These are phyloP conservation scores for Alternaria novae-zelandiae DNA, from an alignment of 2,329 filamentous ascomycete genomes.

Conservation along the genomic window DNA sequence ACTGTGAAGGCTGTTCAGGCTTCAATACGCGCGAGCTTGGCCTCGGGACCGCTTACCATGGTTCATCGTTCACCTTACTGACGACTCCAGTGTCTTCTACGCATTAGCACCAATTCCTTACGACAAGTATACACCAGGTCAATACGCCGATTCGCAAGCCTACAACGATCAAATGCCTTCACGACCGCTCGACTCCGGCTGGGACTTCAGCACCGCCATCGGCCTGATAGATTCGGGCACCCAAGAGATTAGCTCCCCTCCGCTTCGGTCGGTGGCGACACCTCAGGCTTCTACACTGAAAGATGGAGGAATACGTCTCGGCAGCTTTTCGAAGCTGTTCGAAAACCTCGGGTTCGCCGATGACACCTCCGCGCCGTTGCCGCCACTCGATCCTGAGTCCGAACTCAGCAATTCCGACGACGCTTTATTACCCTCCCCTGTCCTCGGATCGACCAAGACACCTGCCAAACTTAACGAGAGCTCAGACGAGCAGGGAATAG, in stretches of 20 bases:
- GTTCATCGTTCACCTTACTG: constrained; percentile 14
- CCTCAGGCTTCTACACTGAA: constrained; percentile 6
- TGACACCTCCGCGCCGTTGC: constrained; percentile 20
- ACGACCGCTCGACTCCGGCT: constrained; percentile 46
- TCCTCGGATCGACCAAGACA: constrained; percentile 1
- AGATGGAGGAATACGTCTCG: constrained; percentile 40
- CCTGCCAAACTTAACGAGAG: not conserved
- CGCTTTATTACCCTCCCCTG: constrained; percentile 36
- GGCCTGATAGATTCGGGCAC: constrained; percentile 47
- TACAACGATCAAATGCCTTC: constrained; percentile 37
- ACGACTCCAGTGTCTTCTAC: constrained; percentile 21
- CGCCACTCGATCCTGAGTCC: constrained; percentile 31
- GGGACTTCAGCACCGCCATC: constrained; percentile 56
- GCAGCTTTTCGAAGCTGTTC: constrained; percentile 57
- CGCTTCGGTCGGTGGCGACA: constrained; percentile 15
- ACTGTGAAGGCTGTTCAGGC: not conserved
- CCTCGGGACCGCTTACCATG: not conserved
- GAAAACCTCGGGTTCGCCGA: constrained; percentile 50
- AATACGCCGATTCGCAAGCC: not conserved
- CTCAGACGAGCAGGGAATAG: constrained; percentile 1
- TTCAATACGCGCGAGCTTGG: not conserved
- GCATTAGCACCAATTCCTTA: constrained; percentile 19
- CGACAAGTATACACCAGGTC: constrained; percentile 1
- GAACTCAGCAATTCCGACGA: constrained; percentile 54
- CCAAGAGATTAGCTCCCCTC: constrained; percentile 29